A percentile compares a stretch with the other conserved stretches of the same genome.
phyloP scores from a whole-genome alignment of 2,329 filamentous ascomycete species.

The Zymoseptoria passerinii region DNA sequence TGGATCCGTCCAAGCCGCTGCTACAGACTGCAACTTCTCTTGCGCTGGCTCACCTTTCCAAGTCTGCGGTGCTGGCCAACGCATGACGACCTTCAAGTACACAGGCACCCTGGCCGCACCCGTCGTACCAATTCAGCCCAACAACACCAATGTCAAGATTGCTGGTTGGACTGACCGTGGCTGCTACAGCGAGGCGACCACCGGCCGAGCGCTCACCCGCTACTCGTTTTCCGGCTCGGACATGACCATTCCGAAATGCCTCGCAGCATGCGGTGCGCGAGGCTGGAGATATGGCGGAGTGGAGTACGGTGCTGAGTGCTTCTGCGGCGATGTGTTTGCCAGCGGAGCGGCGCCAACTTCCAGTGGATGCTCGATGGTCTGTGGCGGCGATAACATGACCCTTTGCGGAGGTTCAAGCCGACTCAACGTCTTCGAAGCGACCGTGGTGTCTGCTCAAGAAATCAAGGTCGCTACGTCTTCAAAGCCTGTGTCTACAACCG shows the following conservation, averaged over 20 bases:
- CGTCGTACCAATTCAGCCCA: not conserved
- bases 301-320: constrained; percentile 26
- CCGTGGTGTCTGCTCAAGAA: not conserved
- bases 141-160: not conserved
- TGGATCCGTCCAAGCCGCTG: constrained; percentile 1
- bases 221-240: constrained; percentile 18
- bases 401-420: constrained; percentile 19
- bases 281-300: constrained; percentile 27
- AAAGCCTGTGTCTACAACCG: not conserved
- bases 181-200: constrained; percentile 2
- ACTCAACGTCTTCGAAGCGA: constrained; percentile 3
- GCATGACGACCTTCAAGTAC: constrained; percentile 6
- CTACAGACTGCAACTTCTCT: constrained; percentile 18
- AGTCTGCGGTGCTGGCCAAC: constrained; percentile 19
- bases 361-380: constrained; percentile 20
- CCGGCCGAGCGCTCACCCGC: constrained; percentile 22
- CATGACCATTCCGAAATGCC: constrained; percentile 36
- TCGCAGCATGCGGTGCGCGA: constrained; percentile 23
- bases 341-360: constrained; percentile 2
- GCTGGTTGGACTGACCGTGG: not conserved
- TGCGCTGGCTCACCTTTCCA: constrained; percentile 20
- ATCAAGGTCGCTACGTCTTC: not conserved
- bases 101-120: not conserved
- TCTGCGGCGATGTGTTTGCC: constrained; percentile 12
- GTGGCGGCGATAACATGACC: constrained; percentile 19